phyloP scores from a whole-genome alignment of 345 rosid species.

The Balakata baccata region DNA sequence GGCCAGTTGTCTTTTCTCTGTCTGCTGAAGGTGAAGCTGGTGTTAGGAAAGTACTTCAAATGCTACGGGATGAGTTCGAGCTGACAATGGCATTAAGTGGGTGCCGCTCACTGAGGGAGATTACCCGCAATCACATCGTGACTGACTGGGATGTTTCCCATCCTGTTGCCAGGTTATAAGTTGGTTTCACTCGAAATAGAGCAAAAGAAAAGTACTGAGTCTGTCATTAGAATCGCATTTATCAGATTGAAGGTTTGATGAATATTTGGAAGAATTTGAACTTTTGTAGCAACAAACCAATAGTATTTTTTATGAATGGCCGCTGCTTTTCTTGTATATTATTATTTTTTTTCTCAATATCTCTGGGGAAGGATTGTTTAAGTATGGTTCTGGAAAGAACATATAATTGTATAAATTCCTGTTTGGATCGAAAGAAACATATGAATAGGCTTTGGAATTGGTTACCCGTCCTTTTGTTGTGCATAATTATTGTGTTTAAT shows the following conservation, averaged over 20 bases:
- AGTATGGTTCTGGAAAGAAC: background rate
- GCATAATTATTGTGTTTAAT: too few species aligned
- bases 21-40: constrained; percentile 82
- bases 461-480: too few species aligned
- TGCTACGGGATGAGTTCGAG: constrained; percentile 82
- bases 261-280: background rate
- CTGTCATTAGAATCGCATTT: background rate
- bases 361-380: background rate
- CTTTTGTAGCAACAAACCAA: background rate
- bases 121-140: constrained; percentile 61
- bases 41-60: constrained; percentile 61
- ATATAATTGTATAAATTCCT: too few species aligned
- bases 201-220: background rate
- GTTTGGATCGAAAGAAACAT: too few species aligned
- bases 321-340: constrained; percentile 10
- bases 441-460: too few species aligned
- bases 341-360: background rate
- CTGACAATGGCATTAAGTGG: constrained; percentile 90
- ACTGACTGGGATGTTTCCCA: constrained; percentile 70
- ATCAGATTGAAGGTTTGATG: constrained; percentile 1
- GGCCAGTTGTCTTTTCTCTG: constrained; percentile 77
- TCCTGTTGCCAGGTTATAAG: constrained; percentile 15
- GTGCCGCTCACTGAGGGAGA: constrained; percentile 79
- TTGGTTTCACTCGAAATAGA: background rate
- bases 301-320: background rate